A percentile compares a stretch with the other conserved stretches of the same genome.
Conservation (phyloP, 345 rosid genomes). For the Heritiera fomes region DNA sequence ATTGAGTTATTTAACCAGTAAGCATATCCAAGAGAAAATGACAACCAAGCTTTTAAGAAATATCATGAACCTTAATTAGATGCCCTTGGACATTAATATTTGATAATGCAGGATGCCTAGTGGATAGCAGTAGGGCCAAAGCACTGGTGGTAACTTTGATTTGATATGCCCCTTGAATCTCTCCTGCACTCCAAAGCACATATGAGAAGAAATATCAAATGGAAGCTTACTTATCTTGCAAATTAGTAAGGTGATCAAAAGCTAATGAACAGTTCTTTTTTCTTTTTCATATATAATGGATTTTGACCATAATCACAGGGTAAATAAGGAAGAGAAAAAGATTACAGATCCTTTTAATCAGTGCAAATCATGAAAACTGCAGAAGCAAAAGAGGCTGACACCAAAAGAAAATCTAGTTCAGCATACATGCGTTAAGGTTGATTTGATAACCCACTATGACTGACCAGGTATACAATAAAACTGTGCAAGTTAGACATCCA, state of each 20-base stretch:
- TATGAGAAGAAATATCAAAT: not conserved
- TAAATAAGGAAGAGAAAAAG: not conserved
- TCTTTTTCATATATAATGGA: not conserved
- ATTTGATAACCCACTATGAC: not conserved
- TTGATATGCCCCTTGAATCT: conserved; percentile 84
- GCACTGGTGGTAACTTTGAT: conserved; percentile 87
- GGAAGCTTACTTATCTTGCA: conserved; percentile 10
- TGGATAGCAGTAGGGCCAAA: conserved; percentile 71
- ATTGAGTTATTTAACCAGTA: conserved; percentile 23
- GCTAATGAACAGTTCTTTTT: not conserved
- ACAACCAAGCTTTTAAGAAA: not conserved
- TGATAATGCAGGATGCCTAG: conserved; percentile 69
- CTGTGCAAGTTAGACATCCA: not conserved
- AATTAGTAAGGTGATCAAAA: not conserved
- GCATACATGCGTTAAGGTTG: not conserved
- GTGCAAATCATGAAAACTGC: not conserved
- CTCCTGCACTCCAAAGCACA: conserved; percentile 48
- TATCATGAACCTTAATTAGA: conserved; percentile 58
- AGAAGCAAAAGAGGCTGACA: not conserved
- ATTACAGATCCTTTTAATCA: not conserved
- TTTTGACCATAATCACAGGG: not conserved
- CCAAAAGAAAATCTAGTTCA: not conserved
- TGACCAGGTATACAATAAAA: not conserved
- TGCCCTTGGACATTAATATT: conserved; percentile 77
- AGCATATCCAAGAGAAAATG: conserved; percentile 2